Conservation (phyloP, 441 rosid species). For the Heliophila coronopifolia region DNA sequence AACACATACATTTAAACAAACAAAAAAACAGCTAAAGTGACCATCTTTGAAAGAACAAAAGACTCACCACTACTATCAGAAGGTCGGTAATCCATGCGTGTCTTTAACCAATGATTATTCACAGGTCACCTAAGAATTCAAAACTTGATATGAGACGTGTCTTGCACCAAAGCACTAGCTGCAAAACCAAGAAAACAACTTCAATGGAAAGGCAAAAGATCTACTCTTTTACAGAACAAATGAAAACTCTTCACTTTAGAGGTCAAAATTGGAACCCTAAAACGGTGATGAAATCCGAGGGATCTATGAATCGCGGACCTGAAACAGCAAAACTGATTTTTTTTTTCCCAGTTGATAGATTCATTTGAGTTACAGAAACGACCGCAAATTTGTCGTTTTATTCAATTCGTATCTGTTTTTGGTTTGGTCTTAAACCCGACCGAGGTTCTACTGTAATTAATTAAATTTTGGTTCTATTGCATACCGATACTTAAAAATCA, state of each 20-base stretch:
- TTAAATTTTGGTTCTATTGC: too few species aligned
- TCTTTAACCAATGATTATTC: conserved; percentile 30
- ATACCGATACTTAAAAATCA: not conserved
- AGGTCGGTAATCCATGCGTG: conserved; percentile 56
- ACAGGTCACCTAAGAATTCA: conserved; percentile 14
- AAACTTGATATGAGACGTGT: conserved; percentile 5
- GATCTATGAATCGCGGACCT: conserved; percentile 45
- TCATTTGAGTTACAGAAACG: conserved; percentile 54
- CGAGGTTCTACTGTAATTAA: too few species aligned
- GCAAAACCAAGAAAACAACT: conserved; percentile 16
- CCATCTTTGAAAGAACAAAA: not conserved
- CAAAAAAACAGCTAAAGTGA: not conserved
- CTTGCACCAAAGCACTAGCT: conserved; percentile 23
- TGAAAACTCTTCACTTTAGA: not conserved
- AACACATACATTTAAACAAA: conserved; percentile 2
- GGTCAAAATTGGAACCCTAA: not conserved
- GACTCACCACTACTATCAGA: conserved; percentile 86
- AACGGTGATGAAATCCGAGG: conserved; percentile 27
- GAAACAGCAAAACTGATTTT: conserved; percentile 33
- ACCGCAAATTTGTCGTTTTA: conserved; percentile 10
- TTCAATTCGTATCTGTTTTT: conserved; percentile 9
- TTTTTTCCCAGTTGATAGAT: conserved; percentile 42
- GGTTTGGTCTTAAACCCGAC: conserved; percentile 26
- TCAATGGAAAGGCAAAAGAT: conserved; percentile 1
- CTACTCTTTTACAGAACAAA: not conserved